These are phyloP conservation scores for Ustilaginoidea virens DNA, from an alignment of 2,329 filamentous ascomycete genomes.

Conservation along the genomic window DNA sequence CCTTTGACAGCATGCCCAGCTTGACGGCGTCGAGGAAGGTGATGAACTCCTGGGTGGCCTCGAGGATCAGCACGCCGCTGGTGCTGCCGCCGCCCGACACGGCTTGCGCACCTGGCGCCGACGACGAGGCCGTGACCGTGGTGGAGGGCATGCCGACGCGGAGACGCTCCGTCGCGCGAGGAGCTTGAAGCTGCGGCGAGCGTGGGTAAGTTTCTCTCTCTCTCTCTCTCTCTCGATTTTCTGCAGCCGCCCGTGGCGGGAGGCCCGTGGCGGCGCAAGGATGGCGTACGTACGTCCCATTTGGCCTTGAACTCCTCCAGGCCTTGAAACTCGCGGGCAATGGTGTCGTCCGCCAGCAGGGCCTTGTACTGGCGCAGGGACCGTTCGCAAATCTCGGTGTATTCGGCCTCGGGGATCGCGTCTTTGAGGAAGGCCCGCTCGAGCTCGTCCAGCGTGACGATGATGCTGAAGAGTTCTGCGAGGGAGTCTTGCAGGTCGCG, in stretches of 20 bases:
- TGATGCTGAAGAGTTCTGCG: constrained; percentile 94
- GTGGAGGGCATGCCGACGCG: constrained; percentile 88
- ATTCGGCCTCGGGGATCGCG: constrained; percentile 79
- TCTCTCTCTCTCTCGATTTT: too few species aligned
- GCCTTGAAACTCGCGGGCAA: constrained; percentile 76
- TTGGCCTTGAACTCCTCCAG: constrained; percentile 80
- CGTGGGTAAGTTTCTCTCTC: constrained; percentile 5
- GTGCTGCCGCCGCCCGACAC: constrained; percentile 29
- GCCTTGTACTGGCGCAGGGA: constrained; percentile 95
- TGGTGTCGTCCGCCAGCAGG: constrained; percentile 76
- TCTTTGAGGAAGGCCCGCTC: constrained; percentile 96
- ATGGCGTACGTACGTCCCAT: constrained; percentile 94
- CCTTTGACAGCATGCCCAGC: constrained; percentile 83
- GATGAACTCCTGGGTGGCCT: constrained; percentile 96
- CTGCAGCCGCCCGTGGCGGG: too few species aligned
- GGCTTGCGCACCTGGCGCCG: constrained; percentile 25
- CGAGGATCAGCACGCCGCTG: constrained; percentile 56
- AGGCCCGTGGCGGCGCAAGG: constrained; percentile 20
- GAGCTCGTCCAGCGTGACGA: constrained; percentile 84
- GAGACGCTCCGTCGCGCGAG: constrained; percentile 81
- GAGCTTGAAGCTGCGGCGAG: constrained; percentile 63
- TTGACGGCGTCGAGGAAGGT: constrained; percentile 92
- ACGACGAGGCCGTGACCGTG: constrained; percentile 41
- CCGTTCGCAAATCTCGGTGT: constrained; percentile 90
- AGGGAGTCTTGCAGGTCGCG: constrained; percentile 90